Evolutionary conservation across 2,329 filamentous ascomycete species (phyloP).

Genomic region (Fusarium abutilonis): DNA sequence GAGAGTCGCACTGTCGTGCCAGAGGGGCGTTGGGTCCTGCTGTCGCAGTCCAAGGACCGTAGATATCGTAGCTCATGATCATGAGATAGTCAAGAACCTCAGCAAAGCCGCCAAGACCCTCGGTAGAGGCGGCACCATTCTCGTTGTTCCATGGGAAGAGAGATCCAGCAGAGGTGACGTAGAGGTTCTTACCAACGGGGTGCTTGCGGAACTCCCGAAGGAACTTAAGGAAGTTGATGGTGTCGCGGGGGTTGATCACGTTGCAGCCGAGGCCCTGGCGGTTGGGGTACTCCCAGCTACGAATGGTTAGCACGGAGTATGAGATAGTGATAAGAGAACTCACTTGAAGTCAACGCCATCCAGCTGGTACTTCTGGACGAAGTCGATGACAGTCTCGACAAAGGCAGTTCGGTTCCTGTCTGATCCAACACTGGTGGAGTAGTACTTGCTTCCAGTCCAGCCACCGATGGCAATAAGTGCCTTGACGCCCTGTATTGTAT

Average conservation of each 20-base stretch:
- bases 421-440: conserved; percentile 29
- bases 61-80: conserved; percentile 42
- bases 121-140: conserved; percentile 15
- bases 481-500: conserved; percentile 24
- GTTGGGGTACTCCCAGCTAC: conserved; percentile 40
- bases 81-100: conserved; percentile 37
- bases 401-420: conserved; percentile 38
- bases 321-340: neutral
- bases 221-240: conserved; percentile 34
- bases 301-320: neutral
- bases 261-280: conserved; percentile 40
- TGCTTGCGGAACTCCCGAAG: conserved; percentile 33
- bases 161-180: conserved; percentile 33
- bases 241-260: conserved; percentile 33
- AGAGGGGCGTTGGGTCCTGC: conserved; percentile 35
- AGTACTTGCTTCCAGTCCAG: conserved; percentile 31
- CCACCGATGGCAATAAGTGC: conserved; percentile 34
- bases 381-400: conserved; percentile 16
- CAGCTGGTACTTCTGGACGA: conserved; percentile 26
- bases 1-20: conserved; percentile 16
- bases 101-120: conserved; percentile 28
- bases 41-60: conserved; percentile 28
- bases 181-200: conserved; percentile 21
- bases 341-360: conserved; percentile 39
- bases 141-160: conserved; percentile 37